Evolutionary conservation across 257 asterid species (phyloP), one percentile per base, ranked within the genome.

Genomic region (Solanum ossicruentum): DNA sequence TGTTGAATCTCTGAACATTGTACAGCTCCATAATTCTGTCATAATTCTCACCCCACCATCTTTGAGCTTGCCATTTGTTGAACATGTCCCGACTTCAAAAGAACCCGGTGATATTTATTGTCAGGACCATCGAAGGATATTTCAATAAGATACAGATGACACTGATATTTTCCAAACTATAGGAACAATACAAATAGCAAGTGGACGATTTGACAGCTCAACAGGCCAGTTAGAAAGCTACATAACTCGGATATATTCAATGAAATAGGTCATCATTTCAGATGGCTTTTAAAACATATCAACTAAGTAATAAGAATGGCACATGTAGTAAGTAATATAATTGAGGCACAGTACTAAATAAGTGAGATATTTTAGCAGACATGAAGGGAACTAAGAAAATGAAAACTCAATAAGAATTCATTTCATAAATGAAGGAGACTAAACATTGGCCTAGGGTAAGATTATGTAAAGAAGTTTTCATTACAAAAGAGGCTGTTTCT

Each of bases 31-130:
- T 93, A 83, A 95, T 93, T 75, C 95, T 87, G 80, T 95, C 98
- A 58, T 90, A 95, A 54, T 95, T 95, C 84, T 95, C 98, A 1
- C 93, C 98, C 98, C 98, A 93, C 98, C 97, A 93, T 84, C 95
- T 89, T 82, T 95, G 98, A 58, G 97, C 98, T 92, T 95, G 92
- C 95, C 97, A 93, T 84, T 92, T 95, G 90, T 92, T 87, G 85
- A 93, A 95, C 95, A 92, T 92, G 80, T 95, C 98, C 52, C 98
- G 97, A 91, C 98, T 95, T 73, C 89, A 86, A 5, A 84, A 73
- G 82, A 8, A 71, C 80, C 52, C 82, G 55, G 21, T 11, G 45
- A 49, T 49, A 75, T 23, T 32, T 51, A 75, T 49, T 8, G 45
- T 75, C 61, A 51, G 63, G 13, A 77, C 8, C 7, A 77, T 77